phyloP scores from a whole-genome alignment of 2,329 filamentous ascomycete genomes.

The Escovopsis sp. region DNA sequence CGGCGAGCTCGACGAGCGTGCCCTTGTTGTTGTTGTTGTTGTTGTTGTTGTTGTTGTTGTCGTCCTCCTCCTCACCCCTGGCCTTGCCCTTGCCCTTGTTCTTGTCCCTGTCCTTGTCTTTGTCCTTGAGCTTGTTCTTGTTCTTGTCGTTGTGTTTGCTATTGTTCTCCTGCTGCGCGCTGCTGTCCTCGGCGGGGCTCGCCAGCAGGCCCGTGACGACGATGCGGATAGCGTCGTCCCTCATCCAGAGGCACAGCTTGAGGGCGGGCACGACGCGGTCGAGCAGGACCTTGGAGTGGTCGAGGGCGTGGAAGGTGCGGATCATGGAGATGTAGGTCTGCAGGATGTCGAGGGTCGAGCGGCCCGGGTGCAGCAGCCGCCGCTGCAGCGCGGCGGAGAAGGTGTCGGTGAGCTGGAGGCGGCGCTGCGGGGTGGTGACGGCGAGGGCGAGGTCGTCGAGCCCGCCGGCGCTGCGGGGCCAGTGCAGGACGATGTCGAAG shows the following conservation, averaged over 20 bases:
- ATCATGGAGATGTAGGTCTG: conserved; percentile 71
- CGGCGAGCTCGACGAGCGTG: conserved; percentile 52
- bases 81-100: conserved; percentile 34
- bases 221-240: conserved; percentile 64
- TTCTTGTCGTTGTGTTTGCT: conserved; percentile 26
- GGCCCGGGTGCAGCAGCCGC: conserved; percentile 58
- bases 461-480: conserved; percentile 57
- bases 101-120: conserved; percentile 29
- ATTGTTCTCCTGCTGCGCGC: too few species aligned
- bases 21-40: conserved; percentile 35
- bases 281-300: conserved; percentile 63
- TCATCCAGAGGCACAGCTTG: conserved; percentile 60
- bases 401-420: conserved; percentile 53
- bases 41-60: too few species aligned
- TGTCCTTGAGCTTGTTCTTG: conserved; percentile 20
- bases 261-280: conserved; percentile 60
- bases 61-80: too few species aligned
- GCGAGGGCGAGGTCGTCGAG: conserved; percentile 61
- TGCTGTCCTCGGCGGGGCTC: too few species aligned
- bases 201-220: conserved; percentile 62
- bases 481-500: conserved; percentile 65
- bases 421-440: conserved; percentile 52
- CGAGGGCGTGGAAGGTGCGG: conserved; percentile 58
- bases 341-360: conserved; percentile 62
- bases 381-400: conserved; percentile 53